phyloP scores from a whole-genome alignment of 192 early-diverging fungal genomes.

The Coemansia sp. region DNA sequence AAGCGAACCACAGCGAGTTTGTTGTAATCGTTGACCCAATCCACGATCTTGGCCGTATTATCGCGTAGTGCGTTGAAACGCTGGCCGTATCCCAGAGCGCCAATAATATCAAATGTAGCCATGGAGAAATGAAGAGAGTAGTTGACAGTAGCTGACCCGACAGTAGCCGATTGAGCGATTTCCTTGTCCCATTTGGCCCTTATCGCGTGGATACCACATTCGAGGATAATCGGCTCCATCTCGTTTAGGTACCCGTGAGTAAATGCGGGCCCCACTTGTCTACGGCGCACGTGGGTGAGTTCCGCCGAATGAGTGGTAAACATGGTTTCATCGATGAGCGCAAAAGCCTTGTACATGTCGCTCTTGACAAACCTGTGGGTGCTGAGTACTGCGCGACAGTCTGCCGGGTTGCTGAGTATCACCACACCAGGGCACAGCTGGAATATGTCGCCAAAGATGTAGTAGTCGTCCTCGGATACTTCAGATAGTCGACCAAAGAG shows the following conservation, averaged over 20 bases:
- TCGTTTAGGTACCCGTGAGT: slow-evolving; percentile 21
- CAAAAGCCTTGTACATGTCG: slow-evolving; percentile 32
- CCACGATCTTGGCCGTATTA: slow-evolving; percentile 17
- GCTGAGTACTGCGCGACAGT: slow-evolving; percentile 25
- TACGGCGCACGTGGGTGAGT: slow-evolving; percentile 21
- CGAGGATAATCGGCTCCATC: slow-evolving; percentile 41
- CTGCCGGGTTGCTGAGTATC: slow-evolving; percentile 23
- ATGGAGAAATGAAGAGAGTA: slow-evolving; percentile 32
- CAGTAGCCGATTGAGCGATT: neutral
- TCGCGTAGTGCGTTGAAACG: slow-evolving; percentile 32
- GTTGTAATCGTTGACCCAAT: slow-evolving; percentile 29
- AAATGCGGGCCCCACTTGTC: slow-evolving; percentile 39
- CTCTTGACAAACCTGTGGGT: slow-evolving; percentile 36
- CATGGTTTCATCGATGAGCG: slow-evolving; percentile 19
- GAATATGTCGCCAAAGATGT: slow-evolving; percentile 42
- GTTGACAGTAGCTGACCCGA: slow-evolving; percentile 18
- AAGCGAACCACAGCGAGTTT: slow-evolving; percentile 13
- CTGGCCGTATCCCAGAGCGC: slow-evolving; percentile 41
- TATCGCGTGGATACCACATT: slow-evolving; percentile 31
- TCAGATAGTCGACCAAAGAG: slow-evolving; percentile 16
- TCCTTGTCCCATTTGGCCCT: slow-evolving; percentile 33
- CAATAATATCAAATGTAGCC: slow-evolving; percentile 36
- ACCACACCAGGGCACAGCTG: slow-evolving; percentile 30
- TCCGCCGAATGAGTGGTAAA: slow-evolving; percentile 31
- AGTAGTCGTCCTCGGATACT: slow-evolving; percentile 20